phyloP scores from a whole-genome alignment of 2,329 filamentous ascomycete species.

The Colletotrichum chlorophyti region DNA sequence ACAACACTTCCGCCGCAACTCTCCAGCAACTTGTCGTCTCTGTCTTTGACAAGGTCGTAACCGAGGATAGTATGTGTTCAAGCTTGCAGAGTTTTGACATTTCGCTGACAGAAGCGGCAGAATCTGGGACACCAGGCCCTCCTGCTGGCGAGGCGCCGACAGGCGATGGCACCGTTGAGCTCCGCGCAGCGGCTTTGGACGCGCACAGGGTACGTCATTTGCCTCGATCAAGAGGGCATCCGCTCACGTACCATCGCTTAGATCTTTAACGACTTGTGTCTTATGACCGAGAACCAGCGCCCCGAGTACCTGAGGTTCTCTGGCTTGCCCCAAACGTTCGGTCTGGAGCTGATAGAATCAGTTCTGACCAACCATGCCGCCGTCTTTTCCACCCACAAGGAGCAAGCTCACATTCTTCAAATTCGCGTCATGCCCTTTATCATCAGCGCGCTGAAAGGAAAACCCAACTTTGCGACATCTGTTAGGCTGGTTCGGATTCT shows the following conservation, averaged over 20 bases:
- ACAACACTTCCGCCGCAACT: constrained; percentile 95
- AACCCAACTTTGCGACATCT: constrained; percentile 80
- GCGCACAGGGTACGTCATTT: constrained; percentile 70
- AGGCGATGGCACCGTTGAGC: constrained; percentile 67
- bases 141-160: constrained; percentile 72
- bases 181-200: constrained; percentile 82
- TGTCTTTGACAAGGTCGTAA: constrained; percentile 88
- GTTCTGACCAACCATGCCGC: constrained; percentile 85
- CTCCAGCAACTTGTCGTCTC: constrained; percentile 91
- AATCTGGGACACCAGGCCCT: constrained; percentile 56
- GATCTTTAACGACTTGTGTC: constrained; percentile 89
- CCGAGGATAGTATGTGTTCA: constrained; percentile 73
- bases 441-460: constrained; percentile 78
- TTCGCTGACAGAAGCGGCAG: constrained; percentile 38
- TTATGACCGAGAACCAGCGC: constrained; percentile 83
- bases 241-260: constrained; percentile 37
- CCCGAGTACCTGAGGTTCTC: constrained; percentile 84
- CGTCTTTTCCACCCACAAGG: constrained; percentile 79
- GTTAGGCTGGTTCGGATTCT: constrained; percentile 84
- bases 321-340: constrained; percentile 80
- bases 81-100: neutral
- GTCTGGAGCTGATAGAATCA: constrained; percentile 90
- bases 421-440: constrained; percentile 83
- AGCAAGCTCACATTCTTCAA: constrained; percentile 81
- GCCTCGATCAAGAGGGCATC: neutral